These are phyloP conservation scores for Sporisorium reilianum DNA, from an alignment of 1,284 basidiomycete genomes.

Conservation along the genomic window DNA sequence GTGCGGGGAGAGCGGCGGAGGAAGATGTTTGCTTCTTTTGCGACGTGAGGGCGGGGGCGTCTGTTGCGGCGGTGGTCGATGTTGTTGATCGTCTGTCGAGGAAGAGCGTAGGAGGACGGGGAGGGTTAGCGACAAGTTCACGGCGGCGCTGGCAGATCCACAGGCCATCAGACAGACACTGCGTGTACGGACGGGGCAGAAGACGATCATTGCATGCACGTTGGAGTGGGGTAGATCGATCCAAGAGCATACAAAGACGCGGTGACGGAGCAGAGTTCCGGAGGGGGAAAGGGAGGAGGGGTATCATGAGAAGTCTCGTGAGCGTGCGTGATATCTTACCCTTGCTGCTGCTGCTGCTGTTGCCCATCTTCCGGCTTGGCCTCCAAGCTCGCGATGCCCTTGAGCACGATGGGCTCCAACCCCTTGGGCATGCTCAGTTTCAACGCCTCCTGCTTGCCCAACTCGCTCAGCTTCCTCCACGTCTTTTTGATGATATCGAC, in stretches of 20 bases:
- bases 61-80: not conserved
- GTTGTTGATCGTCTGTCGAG: not conserved
- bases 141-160: not conserved
- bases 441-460: conserved; percentile 58
- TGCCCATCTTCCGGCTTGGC: conserved; percentile 9
- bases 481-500: conserved; percentile 66
- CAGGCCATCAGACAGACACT: not conserved
- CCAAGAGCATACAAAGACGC: conserved; percentile 25
- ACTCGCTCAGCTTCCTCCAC: conserved; percentile 61
- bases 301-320: conserved; percentile 1
- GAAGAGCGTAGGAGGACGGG: not conserved
- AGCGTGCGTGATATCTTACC: conserved; percentile 30
- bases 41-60: not conserved
- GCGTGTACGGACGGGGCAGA: not conserved
- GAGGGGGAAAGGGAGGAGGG: not conserved
- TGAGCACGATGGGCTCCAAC: conserved; percentile 34
- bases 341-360: conserved; percentile 28
- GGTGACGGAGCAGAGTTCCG: not conserved
- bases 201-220: conserved; percentile 29
- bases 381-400: conserved; percentile 51
- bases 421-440: conserved; percentile 65
- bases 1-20: conserved; percentile 16
- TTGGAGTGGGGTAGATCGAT: conserved; percentile 23
- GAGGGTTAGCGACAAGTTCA: not conserved
- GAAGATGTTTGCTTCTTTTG: conserved; percentile 40